phyloP scores from a whole-genome alignment of 2,329 filamentous ascomycete genomes.

The Chlorencoelia australis region DNA sequence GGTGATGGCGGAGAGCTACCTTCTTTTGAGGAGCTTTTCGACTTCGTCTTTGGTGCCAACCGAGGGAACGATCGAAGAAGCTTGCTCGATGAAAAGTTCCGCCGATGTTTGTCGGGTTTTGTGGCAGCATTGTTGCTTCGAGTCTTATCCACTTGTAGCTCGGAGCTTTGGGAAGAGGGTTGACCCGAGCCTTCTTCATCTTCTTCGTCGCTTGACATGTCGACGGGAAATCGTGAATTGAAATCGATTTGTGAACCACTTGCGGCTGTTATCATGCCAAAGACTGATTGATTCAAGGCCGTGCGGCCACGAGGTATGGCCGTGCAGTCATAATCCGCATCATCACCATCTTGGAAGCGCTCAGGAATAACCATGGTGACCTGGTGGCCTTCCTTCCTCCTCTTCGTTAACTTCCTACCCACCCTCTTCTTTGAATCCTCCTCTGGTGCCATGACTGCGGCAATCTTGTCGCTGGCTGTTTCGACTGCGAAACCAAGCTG shows the following conservation, averaged over 20 bases:
- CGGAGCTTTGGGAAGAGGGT: conserved; percentile 14
- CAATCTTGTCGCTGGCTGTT: neutral
- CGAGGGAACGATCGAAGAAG: conserved; percentile 50
- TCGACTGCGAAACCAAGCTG: neutral
- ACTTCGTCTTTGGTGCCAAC: conserved; percentile 40
- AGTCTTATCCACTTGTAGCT: conserved; percentile 16
- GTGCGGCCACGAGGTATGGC: conserved; percentile 39
- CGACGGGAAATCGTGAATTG: conserved; percentile 66
- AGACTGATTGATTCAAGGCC: conserved; percentile 81
- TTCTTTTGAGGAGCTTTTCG: conserved; percentile 27
- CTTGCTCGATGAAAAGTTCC: conserved; percentile 54
- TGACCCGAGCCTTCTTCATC: conserved; percentile 22
- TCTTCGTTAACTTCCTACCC: conserved; percentile 33
- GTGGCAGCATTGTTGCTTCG: conserved; percentile 27
- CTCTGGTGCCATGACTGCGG: conserved; percentile 27
- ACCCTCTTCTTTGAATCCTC: conserved; percentile 32
- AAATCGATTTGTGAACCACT: conserved; percentile 78
- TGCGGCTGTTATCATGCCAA: conserved; percentile 83
- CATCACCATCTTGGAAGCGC: conserved; percentile 45
- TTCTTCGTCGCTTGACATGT: conserved; percentile 67
- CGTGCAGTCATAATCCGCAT: conserved; percentile 50
- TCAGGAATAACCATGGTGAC: conserved; percentile 44
- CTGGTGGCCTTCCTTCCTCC: conserved; percentile 31
- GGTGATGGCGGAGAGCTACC: conserved; percentile 10
- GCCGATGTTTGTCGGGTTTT: conserved; percentile 38